Percentiles rank a stretch among this genome's conserved stretches.
Evolutionary conservation across 768 basidiomycete species (phyloP).

Genomic region (Brasilioporus rufonigricans): DNA sequence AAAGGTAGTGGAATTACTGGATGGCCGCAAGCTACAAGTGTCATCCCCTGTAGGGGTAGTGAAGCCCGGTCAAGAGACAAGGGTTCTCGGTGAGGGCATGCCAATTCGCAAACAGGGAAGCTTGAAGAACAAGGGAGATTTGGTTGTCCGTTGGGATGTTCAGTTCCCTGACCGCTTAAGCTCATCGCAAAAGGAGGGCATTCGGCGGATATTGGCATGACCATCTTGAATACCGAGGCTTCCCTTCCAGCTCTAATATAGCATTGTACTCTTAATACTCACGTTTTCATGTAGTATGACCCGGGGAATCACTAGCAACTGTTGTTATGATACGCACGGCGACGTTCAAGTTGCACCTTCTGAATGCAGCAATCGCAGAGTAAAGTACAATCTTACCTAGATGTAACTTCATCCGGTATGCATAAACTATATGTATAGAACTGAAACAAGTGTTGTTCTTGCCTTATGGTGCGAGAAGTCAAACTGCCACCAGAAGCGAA

Average conservation of each 20-base stretch:
- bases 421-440: too few species aligned
- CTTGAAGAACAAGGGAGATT: conserved; percentile 73
- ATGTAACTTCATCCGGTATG: too few species aligned
- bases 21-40: conserved; percentile 75
- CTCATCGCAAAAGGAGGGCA: conserved; percentile 72
- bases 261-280: conserved; percentile 10
- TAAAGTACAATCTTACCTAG: too few species aligned
- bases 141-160: conserved; percentile 81
- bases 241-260: conserved; percentile 9
- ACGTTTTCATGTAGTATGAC: conserved; percentile 2
- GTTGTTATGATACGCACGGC: too few species aligned
- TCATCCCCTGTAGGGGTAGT: conserved; percentile 63
- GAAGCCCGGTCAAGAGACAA: conserved; percentile 74
- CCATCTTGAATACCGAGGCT: background rate
- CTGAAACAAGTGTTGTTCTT: too few species aligned
- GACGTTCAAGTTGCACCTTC: background rate
- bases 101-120: conserved; percentile 81
- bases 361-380: background rate
- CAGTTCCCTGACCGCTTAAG: conserved; percentile 80
- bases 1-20: conserved; percentile 64
- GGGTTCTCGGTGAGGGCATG: conserved; percentile 80
- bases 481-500: too few species aligned
- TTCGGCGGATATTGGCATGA: conserved; percentile 63
- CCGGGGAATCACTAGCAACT: background rate
- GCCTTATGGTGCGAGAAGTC: too few species aligned